Conservation (phyloP, 352 stramenopile species). For the Lagenidium sp. region DNA sequence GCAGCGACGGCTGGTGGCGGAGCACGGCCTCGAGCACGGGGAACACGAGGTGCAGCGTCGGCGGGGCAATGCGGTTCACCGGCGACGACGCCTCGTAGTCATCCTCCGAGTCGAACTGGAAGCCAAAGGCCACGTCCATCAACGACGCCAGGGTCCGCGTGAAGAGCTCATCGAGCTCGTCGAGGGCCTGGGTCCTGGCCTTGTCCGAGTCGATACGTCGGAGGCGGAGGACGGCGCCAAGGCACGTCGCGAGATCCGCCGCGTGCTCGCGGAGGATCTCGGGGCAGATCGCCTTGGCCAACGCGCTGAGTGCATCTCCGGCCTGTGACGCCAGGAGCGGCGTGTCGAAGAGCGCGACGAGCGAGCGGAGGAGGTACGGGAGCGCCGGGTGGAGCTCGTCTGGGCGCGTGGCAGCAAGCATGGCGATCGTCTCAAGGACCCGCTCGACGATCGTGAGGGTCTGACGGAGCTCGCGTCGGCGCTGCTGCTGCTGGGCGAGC, state of each 20-base stretch:
- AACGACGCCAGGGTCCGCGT: conserved; percentile 43
- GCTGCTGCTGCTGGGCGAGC: conserved; percentile 48
- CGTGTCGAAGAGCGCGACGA: conserved; percentile 43
- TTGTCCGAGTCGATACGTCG: conserved; percentile 29
- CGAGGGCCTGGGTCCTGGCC: conserved; percentile 25
- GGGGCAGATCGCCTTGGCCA: conserved; percentile 57
- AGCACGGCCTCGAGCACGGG: conserved; percentile 58
- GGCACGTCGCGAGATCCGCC: conserved; percentile 44
- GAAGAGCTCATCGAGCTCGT: conserved; percentile 38
- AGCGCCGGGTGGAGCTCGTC: conserved; percentile 71
- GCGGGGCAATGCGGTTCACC: conserved; percentile 45
- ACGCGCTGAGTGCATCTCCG: conserved; percentile 21
- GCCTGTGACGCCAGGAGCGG: conserved; percentile 41
- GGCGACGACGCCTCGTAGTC: conserved; percentile 64
- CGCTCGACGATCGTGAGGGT: conserved; percentile 28
- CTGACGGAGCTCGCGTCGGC: conserved; percentile 36
- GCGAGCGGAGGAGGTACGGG: conserved; percentile 46
- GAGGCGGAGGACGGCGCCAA: conserved; percentile 41
- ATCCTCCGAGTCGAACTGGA: conserved; percentile 67
- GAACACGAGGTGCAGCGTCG: conserved; percentile 74
- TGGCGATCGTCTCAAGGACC: conserved; percentile 52
- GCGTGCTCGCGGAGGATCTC: conserved; percentile 52
- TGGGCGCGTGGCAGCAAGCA: conserved; percentile 39
- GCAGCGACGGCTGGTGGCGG: conserved; percentile 31
- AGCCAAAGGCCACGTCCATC: conserved; percentile 78